phyloP scores from a whole-genome alignment of 192 early-diverging fungal genomes.

The Dissophora ornata region DNA sequence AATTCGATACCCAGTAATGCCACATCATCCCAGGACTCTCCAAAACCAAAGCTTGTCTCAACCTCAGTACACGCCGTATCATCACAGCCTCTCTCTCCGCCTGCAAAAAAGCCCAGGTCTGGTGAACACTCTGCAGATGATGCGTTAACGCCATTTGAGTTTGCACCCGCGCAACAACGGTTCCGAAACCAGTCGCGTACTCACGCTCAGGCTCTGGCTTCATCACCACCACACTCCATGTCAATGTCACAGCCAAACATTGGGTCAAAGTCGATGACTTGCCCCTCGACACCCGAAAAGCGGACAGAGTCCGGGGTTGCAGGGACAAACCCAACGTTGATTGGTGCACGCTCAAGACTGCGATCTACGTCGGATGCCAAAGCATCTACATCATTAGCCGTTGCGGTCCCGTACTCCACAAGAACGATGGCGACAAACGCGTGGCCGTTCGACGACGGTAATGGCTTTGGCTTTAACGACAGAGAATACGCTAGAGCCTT shows the following conservation, averaged over 20 bases:
- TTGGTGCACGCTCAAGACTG: conserved; percentile 35
- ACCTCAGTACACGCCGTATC: neutral
- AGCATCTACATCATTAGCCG: conserved; percentile 19
- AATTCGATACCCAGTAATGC: neutral
- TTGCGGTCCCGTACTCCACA: conserved; percentile 17
- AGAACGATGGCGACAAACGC: neutral
- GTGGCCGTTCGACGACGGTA: neutral
- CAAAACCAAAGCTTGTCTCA: neutral
- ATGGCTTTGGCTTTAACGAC: conserved; percentile 6
- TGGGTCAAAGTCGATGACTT: neutral
- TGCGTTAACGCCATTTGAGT: neutral
- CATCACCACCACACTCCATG: conserved; percentile 22
- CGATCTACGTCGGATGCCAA: conserved; percentile 47
- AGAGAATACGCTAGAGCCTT: conserved; percentile 2
- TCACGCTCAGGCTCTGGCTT: neutral
- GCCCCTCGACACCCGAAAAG: neutral
- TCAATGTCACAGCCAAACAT: conserved; percentile 16
- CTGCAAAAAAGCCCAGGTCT: conserved; percentile 37
- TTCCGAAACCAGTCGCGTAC: neutral
- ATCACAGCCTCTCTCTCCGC: neutral
- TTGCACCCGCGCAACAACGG: conserved; percentile 2
- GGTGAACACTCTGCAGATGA: conserved; percentile 12
- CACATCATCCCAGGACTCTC: conserved; percentile 1
- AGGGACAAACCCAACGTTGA: conserved; percentile 26
- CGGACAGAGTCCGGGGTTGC: neutral